These are phyloP conservation scores for Dalbergia cultrata DNA, from an alignment of 306 rosid species.

Conservation along the genomic window DNA sequence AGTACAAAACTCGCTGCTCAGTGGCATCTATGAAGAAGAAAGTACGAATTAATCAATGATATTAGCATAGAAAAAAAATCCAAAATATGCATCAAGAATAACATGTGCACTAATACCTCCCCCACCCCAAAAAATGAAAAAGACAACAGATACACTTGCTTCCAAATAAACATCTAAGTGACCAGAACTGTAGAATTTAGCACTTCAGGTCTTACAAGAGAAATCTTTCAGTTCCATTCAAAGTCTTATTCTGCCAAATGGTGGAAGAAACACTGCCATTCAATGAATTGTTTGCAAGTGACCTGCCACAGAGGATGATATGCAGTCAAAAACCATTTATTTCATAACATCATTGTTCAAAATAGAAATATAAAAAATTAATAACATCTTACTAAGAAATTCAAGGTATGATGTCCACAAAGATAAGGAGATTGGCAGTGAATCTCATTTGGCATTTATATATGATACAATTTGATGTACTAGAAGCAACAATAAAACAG, in stretches of 20 bases:
- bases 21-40: slow-evolving; percentile 13
- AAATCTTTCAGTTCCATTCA: slow-evolving; percentile 51
- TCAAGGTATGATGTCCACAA: slow-evolving; percentile 14
- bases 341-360: slow-evolving; percentile 27
- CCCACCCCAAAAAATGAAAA: no score
- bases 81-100: slow-evolving; percentile 19
- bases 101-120: not conserved
- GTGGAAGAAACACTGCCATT: slow-evolving; percentile 68
- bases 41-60: slow-evolving; percentile 5
- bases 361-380: slow-evolving; percentile 20
- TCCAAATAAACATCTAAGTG: slow-evolving; percentile 26
- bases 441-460: slow-evolving; percentile 21
- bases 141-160: not conserved
- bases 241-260: slow-evolving; percentile 72
- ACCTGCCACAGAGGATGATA: slow-evolving; percentile 68
- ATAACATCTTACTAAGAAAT: slow-evolving; percentile 22
- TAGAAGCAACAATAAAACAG: no score
- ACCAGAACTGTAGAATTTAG: slow-evolving; percentile 20
- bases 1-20: not conserved
- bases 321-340: slow-evolving; percentile 23
- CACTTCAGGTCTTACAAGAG: slow-evolving; percentile 67
- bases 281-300: slow-evolving; percentile 80
- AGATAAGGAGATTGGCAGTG: slow-evolving; percentile 12
- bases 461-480: slow-evolving; percentile 7
- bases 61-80: slow-evolving; percentile 31